Conservation (phyloP, 306 rosid genomes). For the Prunus kanzakura region DNA sequence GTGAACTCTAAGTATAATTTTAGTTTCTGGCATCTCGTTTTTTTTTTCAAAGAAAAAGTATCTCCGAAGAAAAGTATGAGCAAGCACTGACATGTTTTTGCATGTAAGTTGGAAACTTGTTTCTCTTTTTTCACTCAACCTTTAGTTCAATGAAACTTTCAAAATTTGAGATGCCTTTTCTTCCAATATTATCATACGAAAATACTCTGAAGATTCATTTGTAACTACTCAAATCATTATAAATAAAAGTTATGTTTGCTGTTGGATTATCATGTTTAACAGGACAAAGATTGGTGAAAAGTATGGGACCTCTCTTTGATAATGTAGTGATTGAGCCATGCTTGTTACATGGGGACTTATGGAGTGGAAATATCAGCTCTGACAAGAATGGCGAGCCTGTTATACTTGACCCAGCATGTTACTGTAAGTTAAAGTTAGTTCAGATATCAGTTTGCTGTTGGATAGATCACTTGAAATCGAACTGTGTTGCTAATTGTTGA, state of each 20-base stretch:
- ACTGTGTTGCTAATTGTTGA: not conserved
- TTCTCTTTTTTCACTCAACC: not conserved
- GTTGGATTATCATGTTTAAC: constrained; percentile 17
- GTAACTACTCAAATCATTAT: not conserved
- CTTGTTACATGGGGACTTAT: constrained; percentile 90
- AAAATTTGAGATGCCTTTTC: not conserved
- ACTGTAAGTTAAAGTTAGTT: constrained; percentile 64
- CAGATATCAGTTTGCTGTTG: not conserved
- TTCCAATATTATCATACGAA: not conserved
- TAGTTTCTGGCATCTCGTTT: not conserved
- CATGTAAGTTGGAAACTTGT: not conserved
- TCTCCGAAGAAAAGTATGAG: not conserved
- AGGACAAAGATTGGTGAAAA: constrained; percentile 81
- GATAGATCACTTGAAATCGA: not conserved
- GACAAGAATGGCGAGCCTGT: constrained; percentile 87
- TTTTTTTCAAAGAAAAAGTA: too few species aligned
- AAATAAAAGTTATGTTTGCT: not conserved
- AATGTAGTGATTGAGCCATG: constrained; percentile 70
- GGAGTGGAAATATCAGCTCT: constrained; percentile 92
- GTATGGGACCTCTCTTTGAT: constrained; percentile 65
- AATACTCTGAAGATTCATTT: not conserved
- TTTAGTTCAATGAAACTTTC: not conserved
- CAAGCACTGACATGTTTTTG: not conserved
- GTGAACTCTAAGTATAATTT: not conserved
- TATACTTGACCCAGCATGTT: constrained; percentile 92